phyloP scores from a whole-genome alignment of 495 filamentous ascomycete species.

The Daldinia concentrica region DNA sequence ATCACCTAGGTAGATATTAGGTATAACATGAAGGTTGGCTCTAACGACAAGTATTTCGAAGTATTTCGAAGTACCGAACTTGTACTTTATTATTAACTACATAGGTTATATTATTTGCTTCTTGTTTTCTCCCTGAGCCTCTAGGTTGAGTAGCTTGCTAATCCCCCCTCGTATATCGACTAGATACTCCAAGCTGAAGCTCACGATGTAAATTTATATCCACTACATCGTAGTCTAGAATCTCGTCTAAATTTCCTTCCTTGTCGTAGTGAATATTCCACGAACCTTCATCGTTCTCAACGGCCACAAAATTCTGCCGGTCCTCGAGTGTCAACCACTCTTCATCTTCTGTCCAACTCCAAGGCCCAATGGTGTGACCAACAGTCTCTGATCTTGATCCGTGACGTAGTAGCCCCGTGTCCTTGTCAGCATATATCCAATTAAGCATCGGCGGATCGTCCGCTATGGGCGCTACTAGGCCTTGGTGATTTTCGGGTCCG shows the following conservation, averaged over 20 bases:
- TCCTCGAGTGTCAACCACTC: constrained; percentile 62
- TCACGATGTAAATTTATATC: constrained; percentile 47
- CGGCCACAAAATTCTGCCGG: constrained; percentile 52
- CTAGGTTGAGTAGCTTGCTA: constrained; percentile 3
- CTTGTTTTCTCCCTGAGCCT: neutral
- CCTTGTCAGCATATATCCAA: constrained; percentile 71
- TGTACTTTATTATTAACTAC: constrained; percentile 16
- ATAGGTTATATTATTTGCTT: no score
- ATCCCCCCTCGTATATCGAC: constrained; percentile 39
- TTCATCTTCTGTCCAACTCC: constrained; percentile 66
- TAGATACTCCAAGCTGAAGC: constrained; percentile 47
- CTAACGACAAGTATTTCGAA: constrained; percentile 11
- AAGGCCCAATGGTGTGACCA: constrained; percentile 64
- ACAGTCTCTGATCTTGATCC: constrained; percentile 59
- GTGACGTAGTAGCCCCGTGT: constrained; percentile 63
- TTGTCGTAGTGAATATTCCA: constrained; percentile 59
- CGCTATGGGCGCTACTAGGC: constrained; percentile 65
- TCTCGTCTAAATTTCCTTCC: constrained; percentile 47
- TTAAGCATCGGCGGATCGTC: constrained; percentile 70
- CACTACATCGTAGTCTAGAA: constrained; percentile 44
- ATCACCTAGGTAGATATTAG: neutral
- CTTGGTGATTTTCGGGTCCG: constrained; percentile 61
- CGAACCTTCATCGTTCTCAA: constrained; percentile 54
- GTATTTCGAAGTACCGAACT: constrained; percentile 13
- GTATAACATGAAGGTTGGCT: constrained; percentile 20